Evolutionary conservation across 2,329 filamentous ascomycete species (phyloP), one percentile per base, ranked within the genome.

Genomic region (Penicillium sp.): DNA sequence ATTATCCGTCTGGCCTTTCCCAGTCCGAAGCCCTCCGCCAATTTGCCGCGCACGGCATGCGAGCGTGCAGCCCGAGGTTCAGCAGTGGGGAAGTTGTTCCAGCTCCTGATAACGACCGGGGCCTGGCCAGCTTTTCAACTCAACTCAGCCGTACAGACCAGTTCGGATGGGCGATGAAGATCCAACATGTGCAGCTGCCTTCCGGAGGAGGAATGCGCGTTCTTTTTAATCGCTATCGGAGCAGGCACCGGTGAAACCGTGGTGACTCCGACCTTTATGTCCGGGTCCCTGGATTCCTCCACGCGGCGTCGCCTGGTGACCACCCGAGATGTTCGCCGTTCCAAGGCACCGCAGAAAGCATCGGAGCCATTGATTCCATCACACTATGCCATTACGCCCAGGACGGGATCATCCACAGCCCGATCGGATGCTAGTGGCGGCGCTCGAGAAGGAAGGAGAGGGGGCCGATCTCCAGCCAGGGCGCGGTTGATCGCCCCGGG

Each of bases 241-340:
- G 18, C 41, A 50, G 50, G 48, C 48, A 53, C 44, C 48, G 38
- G 41, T 52, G 47, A 50, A 53, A 52, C 37, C 36, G 16, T 14
- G 11, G 27, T 37, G 21, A 36, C 32, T 37, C 35, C 17, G 26
- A 29, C 11, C 13, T 3, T 7, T 7, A 15, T 19, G 18, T 27
- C 15, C 29, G 33, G 41, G 39, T 41, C 41, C 36, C 11, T 27
- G 25, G 25, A 33, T 14, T 36, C 15, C 35, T 44, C 50, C 53
- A 53, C 50, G 50, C 46, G 53, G 50, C 40, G 33, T 14, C 23
- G 19, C 50, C 53, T 13, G 49, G 33, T 56, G 53, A 56, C 53
- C 51, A 30, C 16, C 17, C 11, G 32, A 17, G 8, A 41, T 21
- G 23, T 37, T 40, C 32, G 19, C 29, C 21, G 33, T 51, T 53